Percentiles rank a stretch among this genome's conserved stretches.
Conservation (phyloP, 768 basidiomycete species). For the Tylopilus sp. region DNA sequence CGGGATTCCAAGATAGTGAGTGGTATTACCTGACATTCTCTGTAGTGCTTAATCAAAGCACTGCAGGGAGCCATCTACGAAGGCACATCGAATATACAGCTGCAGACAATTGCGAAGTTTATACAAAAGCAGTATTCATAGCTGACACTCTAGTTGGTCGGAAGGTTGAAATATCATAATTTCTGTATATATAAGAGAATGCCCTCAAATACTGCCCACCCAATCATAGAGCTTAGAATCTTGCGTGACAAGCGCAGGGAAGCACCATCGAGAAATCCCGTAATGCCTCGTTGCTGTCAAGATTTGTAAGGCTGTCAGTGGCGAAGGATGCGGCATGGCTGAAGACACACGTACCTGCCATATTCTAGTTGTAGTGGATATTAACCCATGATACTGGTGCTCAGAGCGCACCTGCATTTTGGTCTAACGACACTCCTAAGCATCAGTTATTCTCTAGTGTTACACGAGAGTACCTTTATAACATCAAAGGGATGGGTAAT, state of each 20-base stretch:
- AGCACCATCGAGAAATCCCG: conserved; percentile 84
- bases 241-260: conserved; percentile 83
- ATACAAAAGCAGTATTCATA: conserved; percentile 83
- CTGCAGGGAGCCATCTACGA: conserved; percentile 84
- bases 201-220: conserved; percentile 89
- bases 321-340: not conserved
- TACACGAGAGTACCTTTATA: conserved; percentile 61
- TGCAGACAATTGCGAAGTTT: conserved; percentile 92
- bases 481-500: conserved; percentile 93
- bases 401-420: conserved; percentile 89
- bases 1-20: conserved; percentile 93
- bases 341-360: conserved; percentile 51
- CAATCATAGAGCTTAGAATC: conserved; percentile 84
- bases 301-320: not conserved
- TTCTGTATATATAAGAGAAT: conserved; percentile 57
- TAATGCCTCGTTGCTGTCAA: conserved; percentile 69
- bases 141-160: not conserved
- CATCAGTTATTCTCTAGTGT: not conserved
- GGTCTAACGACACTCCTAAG: conserved; percentile 52
- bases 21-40: conserved; percentile 9
- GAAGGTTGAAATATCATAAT: conserved; percentile 7
- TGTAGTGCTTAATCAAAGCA: not conserved
- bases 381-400: conserved; percentile 68
- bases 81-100: conserved; percentile 97
- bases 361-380: conserved; percentile 60